Conservation (phyloP, 1,139 yeast species). For the Trichomonascaceae sp. region DNA sequence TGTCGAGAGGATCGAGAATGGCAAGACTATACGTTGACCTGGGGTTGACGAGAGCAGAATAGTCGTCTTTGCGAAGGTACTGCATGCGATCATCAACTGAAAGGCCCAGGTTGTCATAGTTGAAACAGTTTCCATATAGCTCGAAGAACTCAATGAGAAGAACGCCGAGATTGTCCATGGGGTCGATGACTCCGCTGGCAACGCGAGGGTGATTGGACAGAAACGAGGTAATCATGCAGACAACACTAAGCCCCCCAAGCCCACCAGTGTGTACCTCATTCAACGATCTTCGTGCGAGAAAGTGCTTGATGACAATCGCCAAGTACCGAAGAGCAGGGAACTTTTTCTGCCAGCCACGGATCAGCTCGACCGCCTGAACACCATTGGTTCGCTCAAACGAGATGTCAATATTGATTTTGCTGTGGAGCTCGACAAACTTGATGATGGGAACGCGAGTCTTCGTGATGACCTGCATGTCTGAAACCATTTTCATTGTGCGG, state of each 20-base stretch:
- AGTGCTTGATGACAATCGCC: constrained; percentile 77
- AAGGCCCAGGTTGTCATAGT: constrained; percentile 54
- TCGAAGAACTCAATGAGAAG: constrained; percentile 87
- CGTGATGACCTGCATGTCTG: constrained; percentile 73
- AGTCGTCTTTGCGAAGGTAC: constrained; percentile 44
- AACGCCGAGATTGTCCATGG: constrained; percentile 72
- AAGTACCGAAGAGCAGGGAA: constrained; percentile 79
- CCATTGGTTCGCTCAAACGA: constrained; percentile 89
- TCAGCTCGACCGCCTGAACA: constrained; percentile 67
- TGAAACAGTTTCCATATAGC: constrained; percentile 85
- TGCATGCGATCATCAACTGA: constrained; percentile 32
- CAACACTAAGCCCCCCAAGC: constrained; percentile 86
- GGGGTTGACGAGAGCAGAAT: constrained; percentile 44
- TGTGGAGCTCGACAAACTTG: constrained; percentile 67
- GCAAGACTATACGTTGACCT: constrained; percentile 50
- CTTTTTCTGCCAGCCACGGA: constrained; percentile 57
- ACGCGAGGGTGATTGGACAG: constrained; percentile 65
- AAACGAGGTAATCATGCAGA: constrained; percentile 77
- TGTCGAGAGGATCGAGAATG: constrained; percentile 85
- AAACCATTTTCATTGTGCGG: constrained; percentile 50
- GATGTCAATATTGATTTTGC: constrained; percentile 72
- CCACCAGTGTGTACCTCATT: constrained; percentile 97
- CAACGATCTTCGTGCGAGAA: constrained; percentile 61
- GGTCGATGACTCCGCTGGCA: constrained; percentile 50
- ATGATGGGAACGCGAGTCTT: constrained; percentile 93